A percentile compares a stretch with the other conserved stretches of the same genome.
Conservation (phyloP, 192 early-diverging fungal species). For the Rhizoclosmatium sp. region DNA sequence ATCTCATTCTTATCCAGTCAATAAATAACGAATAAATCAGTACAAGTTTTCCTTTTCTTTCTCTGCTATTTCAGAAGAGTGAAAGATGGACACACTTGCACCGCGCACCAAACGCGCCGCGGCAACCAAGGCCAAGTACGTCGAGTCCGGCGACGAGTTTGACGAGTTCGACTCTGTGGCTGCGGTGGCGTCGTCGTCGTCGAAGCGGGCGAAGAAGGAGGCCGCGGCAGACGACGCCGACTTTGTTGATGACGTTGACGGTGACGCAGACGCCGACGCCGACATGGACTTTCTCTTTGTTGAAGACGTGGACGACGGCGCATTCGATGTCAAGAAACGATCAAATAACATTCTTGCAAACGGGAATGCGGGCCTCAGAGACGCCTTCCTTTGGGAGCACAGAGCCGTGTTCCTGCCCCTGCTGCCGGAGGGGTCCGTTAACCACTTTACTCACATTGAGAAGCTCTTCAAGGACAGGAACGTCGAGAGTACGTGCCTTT, state of each 20-base stretch:
- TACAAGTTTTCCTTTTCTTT: too few species aligned
- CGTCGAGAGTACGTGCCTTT: constrained; percentile 2
- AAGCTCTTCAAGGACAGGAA: background rate
- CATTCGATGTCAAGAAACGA: background rate
- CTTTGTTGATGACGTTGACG: background rate
- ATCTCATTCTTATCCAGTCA: too few species aligned
- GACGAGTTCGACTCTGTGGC: background rate
- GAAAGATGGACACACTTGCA: too few species aligned
- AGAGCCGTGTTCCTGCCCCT: constrained; percentile 31
- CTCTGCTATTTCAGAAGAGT: too few species aligned
- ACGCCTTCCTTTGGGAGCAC: constrained; percentile 28
- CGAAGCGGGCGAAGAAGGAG: background rate
- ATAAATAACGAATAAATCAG: too few species aligned
- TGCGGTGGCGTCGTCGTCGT: background rate
- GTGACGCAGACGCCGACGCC: background rate
- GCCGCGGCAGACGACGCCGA: background rate
- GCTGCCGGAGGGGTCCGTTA: constrained; percentile 6
- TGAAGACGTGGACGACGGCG: constrained; percentile 4
- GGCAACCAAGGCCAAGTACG: background rate
- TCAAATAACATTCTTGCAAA: background rate
- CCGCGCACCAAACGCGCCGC: background rate
- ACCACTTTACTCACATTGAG: constrained; percentile 20
- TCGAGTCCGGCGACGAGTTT: background rate
- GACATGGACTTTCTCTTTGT: background rate
- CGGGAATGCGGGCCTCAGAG: background rate